Conservation (phyloP, 495 filamentous ascomycete species). For the Penicillium odoratum region DNA sequence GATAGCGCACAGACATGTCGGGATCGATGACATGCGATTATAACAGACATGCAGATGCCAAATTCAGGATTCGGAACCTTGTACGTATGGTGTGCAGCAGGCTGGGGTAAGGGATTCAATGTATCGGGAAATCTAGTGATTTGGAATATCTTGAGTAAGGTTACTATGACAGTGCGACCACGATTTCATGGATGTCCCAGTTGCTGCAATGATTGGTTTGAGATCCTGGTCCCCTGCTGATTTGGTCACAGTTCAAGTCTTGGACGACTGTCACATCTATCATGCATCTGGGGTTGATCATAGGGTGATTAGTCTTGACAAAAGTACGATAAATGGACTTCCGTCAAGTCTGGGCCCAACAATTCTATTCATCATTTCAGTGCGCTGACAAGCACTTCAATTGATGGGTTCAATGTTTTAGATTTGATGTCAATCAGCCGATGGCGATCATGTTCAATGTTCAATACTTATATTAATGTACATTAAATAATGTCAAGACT, state of each 20-base stretch:
- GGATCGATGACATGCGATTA: not conserved
- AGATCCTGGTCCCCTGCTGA: not conserved
- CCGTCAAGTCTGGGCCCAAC: not conserved
- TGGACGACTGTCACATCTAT: conserved; percentile 20
- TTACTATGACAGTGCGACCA: conserved; percentile 9
- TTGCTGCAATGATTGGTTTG: conserved; percentile 14
- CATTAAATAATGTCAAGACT: too few species aligned
- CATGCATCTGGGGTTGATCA: conserved; percentile 7
- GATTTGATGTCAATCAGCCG: not conserved
- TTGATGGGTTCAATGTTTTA: not conserved
- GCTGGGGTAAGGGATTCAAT: conserved; percentile 3
- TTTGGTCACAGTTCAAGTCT: conserved; percentile 3
- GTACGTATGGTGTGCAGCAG: not conserved
- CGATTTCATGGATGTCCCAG: conserved; percentile 4
- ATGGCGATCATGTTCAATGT: not conserved
- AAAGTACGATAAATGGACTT: conserved; percentile 15
- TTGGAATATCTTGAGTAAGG: conserved; percentile 12
- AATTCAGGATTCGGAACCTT: not conserved
- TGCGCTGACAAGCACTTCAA: not conserved
- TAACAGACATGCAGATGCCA: not conserved
- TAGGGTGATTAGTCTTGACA: conserved; percentile 2
- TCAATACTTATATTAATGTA: not conserved
- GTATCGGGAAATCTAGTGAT: conserved; percentile 4
- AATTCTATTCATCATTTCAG: not conserved
- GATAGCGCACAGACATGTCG: not conserved